Percentiles rank a stretch among this genome's conserved stretches.
Conservation (phyloP, 306 rosid genomes). For the Rosa rugosa region DNA sequence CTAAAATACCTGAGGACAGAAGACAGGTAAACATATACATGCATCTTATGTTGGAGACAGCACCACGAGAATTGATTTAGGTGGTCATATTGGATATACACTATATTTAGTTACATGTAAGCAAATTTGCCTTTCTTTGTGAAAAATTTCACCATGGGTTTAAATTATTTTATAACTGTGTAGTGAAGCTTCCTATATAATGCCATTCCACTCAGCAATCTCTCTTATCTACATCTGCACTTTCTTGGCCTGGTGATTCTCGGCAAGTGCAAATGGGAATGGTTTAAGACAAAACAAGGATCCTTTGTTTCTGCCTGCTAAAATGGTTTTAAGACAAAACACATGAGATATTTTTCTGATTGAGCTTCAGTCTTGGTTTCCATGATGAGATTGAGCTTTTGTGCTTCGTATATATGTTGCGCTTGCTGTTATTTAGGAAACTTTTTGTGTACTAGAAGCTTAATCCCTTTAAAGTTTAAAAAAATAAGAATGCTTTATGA, state of each 20-base stretch:
- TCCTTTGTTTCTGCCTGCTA: background rate
- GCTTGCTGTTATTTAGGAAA: background rate
- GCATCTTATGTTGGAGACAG: background rate
- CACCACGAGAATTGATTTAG: background rate
- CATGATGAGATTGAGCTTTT: background rate
- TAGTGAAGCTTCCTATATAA: background rate
- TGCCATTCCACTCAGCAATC: background rate
- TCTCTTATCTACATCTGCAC: background rate
- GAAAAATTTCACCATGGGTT: background rate
- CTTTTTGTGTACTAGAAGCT: background rate
- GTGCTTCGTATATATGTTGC: background rate
- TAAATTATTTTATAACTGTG: background rate
- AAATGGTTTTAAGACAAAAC: background rate
- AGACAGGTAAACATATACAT: slow-evolving; percentile 55
- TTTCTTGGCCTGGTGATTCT: background rate
- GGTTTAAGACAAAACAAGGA: background rate
- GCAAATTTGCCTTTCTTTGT: background rate
- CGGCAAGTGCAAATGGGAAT: background rate
- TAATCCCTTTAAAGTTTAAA: background rate
- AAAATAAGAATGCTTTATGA: background rate
- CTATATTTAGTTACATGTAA: background rate
- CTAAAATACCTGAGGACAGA: slow-evolving; percentile 64
- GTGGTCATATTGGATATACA: background rate
- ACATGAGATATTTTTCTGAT: background rate
- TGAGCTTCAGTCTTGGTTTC: background rate